Evolutionary conservation across 805 yeast genomes (phyloP).

Genomic region (Candida boleticola): DNA sequence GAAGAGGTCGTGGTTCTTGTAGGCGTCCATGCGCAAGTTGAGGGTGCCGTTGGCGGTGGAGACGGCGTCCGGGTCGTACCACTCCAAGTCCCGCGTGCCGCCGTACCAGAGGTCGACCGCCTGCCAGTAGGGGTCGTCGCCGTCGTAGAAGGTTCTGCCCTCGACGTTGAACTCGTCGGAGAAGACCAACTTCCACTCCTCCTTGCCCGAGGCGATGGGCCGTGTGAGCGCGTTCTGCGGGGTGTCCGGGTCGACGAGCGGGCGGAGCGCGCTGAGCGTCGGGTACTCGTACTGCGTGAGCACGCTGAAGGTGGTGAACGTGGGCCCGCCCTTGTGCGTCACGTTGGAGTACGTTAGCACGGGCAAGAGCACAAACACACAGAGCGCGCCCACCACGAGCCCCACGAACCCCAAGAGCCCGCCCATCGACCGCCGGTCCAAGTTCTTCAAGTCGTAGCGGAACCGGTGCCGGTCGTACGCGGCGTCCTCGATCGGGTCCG

Average conservation of each 20-base stretch:
- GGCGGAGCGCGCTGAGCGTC: slow-evolving; percentile 54
- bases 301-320: slow-evolving; percentile 27
- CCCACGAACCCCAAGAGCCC: slow-evolving; percentile 62
- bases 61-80: slow-evolving; percentile 37
- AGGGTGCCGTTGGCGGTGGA: slow-evolving; percentile 35
- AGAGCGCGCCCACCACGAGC: slow-evolving; percentile 58
- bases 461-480: slow-evolving; percentile 72
- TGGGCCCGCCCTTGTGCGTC: slow-evolving; percentile 22
- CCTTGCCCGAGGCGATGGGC: slow-evolving; percentile 31
- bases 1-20: slow-evolving; percentile 23
- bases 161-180: slow-evolving; percentile 40
- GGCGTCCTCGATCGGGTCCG: slow-evolving; percentile 92
- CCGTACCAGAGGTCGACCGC: slow-evolving; percentile 36
- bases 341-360: slow-evolving; percentile 81
- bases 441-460: slow-evolving; percentile 56
- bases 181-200: slow-evolving; percentile 31
- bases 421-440: slow-evolving; percentile 61
- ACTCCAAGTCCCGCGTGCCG: slow-evolving; percentile 38
- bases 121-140: slow-evolving; percentile 38
- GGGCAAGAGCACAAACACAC: slow-evolving; percentile 77
- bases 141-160: slow-evolving; percentile 36
- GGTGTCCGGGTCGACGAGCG: slow-evolving; percentile 71
- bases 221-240: slow-evolving; percentile 52
- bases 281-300: slow-evolving; percentile 60
- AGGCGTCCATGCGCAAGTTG: slow-evolving; percentile 30